Evolutionary conservation across 2,329 filamentous ascomycete genomes (phyloP).

Genomic region (Verticillium nonalfalfae): DNA sequence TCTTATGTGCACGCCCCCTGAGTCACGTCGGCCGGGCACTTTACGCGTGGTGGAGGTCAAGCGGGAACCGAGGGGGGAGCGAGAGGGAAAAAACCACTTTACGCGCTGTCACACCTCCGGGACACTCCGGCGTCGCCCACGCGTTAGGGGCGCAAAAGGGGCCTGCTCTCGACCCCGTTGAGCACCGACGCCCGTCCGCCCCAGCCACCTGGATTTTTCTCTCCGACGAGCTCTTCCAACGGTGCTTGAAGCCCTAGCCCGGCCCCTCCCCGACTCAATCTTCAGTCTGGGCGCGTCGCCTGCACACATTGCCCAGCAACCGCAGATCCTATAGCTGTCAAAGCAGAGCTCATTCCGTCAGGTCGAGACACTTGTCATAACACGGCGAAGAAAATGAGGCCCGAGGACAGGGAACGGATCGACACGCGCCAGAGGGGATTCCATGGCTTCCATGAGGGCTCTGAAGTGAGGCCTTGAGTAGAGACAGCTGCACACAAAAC

Average conservation of each 20-base stretch:
- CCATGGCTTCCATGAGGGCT: neutral
- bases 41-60: neutral
- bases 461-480: neutral
- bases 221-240: no score
- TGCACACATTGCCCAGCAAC: neutral
- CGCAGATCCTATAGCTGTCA: neutral
- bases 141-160: neutral
- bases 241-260: no score
- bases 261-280: neutral
- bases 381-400: neutral
- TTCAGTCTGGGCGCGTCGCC: neutral
- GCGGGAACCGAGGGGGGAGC: no score
- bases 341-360: neutral
- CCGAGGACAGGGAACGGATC: neutral
- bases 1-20: neutral
- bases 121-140: neutral
- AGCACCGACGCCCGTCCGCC: neutral
- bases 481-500: neutral
- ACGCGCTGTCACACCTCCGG: neutral
- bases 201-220: neutral
- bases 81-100: neutral
- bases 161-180: neutral
- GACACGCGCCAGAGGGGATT: neutral
- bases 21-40: neutral
- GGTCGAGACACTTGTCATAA: neutral